Conservation (phyloP, 2,329 filamentous ascomycete species). For the Ceratocystis huliohia region DNA sequence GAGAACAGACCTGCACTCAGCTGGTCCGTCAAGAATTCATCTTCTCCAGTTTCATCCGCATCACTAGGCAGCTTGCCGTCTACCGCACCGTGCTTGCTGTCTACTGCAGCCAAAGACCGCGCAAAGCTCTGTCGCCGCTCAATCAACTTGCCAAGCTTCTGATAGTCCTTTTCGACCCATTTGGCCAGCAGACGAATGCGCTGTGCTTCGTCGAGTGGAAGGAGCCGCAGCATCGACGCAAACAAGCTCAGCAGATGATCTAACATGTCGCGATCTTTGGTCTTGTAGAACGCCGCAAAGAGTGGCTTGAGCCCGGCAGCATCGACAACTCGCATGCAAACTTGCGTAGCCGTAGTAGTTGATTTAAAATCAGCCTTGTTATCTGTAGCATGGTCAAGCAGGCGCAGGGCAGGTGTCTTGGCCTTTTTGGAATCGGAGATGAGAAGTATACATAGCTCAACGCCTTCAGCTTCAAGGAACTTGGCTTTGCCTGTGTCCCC, state of each 20-base stretch:
- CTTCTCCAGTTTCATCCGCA: constrained; percentile 43
- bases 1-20: constrained; percentile 77
- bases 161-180: constrained; percentile 89
- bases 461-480: constrained; percentile 79
- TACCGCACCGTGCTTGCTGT: constrained; percentile 31
- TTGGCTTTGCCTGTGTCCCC: constrained; percentile 61
- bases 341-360: constrained; percentile 41
- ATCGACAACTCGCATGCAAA: constrained; percentile 67
- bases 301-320: constrained; percentile 71
- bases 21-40: constrained; percentile 60
- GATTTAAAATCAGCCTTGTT: constrained; percentile 23
- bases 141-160: constrained; percentile 64
- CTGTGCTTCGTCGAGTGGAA: constrained; percentile 64
- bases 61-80: constrained; percentile 21
- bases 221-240: constrained; percentile 61
- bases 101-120: constrained; percentile 47
- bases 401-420: constrained; percentile 61
- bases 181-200: constrained; percentile 82
- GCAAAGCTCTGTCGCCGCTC: constrained; percentile 59
- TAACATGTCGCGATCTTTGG: constrained; percentile 51
- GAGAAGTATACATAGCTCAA: constrained; percentile 87
- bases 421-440: constrained; percentile 72
- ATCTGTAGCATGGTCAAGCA: constrained; percentile 68
- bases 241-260: constrained; percentile 83
- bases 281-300: constrained; percentile 83